These are phyloP conservation scores for Calamus simplicifolius DNA, from an alignment of 176 grass and related monocot genomes.

Conservation along the genomic window DNA sequence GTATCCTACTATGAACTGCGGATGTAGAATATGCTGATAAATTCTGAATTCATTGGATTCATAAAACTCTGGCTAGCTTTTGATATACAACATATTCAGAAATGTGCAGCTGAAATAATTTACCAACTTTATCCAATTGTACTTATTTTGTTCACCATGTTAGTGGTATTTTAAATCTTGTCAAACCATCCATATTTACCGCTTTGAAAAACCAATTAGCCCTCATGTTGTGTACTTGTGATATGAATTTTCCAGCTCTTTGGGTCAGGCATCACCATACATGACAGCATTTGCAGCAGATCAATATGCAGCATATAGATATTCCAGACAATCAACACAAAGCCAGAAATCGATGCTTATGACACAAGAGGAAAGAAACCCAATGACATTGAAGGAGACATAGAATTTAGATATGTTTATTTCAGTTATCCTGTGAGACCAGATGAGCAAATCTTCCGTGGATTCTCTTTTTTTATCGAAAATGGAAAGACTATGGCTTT, in stretches of 20 bases:
- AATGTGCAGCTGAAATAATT: no score
- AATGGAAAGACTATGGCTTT: conserved; percentile 60
- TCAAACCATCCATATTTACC: no score
- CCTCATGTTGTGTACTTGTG: background rate
- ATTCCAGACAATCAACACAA: conserved; percentile 84
- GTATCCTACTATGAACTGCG: no score
- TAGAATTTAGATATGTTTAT: conserved; percentile 62
- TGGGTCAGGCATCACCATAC: conserved; percentile 83
- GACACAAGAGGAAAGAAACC: conserved; percentile 42
- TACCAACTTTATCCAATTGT: no score
- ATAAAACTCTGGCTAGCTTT: no score
- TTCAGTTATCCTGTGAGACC: conserved; percentile 79
- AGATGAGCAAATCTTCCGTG: conserved; percentile 68
- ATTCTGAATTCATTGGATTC: no score
- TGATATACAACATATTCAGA: no score
- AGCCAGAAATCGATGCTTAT: conserved; percentile 68
- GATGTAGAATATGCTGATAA: no score
- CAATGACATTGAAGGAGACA: conserved; percentile 76
- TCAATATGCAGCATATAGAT: conserved; percentile 76
- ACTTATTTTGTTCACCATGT: no score
- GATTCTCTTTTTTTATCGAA: conserved; percentile 54
- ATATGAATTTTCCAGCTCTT: conserved; percentile 39
- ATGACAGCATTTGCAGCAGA: conserved; percentile 80
- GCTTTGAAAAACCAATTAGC: no score
- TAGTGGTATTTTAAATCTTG: no score